Base-by-base conservation (phyloP, 805 yeast species). In the Saccharomycopsis schoenii region DNA sequence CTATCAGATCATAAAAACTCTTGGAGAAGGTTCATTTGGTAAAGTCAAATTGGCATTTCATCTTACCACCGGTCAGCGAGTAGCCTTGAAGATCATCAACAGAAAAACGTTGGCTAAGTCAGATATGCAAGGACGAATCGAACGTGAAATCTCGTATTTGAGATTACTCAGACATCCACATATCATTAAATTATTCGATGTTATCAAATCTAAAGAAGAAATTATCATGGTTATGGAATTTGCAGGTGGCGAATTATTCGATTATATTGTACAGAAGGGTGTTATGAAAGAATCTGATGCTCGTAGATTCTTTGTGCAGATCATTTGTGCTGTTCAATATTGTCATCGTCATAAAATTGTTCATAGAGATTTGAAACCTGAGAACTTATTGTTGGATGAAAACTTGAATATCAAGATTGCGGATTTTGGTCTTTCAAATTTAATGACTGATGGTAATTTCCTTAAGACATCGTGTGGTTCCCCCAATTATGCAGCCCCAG, bases 401-500 rank as follows among this genome's bases (percentile, higher is more conserved):
- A 84, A 89, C 64, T 75, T 91, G 68, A 91, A 93, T 71, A 97
- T 92, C 59, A 92, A 93, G 73, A 93, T 92, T 74, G 97, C 97
- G 10, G 98, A 92, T 76, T 92, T 92, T 69, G 98, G 98, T 8
- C 79, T 92, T 56, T 88, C 96, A 34, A 64, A 62, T 39, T 55
- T 62, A 36, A 92, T 92, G 98, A 93, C 97, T 17, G 98, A 92
- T 74, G 98, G 98, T 63, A 92, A 92, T 72, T 92, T 92, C 71
- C 78, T 92, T 69, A 93, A 92, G 71, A 92, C 98, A 1, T 84
- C 92, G 67, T 93, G 98, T 76, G 98, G 98, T 4, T 87, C 96
- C 8, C 98, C 98, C 60, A 93, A 93, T 71, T 92, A 92, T 72
- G 97, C 98, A 5, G 97, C 98, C 0, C 98, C 98, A 1, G 98